These are phyloP conservation scores for Phytophthora lateralis DNA, from an alignment of 352 stramenopile species.

Conservation along the genomic window DNA sequence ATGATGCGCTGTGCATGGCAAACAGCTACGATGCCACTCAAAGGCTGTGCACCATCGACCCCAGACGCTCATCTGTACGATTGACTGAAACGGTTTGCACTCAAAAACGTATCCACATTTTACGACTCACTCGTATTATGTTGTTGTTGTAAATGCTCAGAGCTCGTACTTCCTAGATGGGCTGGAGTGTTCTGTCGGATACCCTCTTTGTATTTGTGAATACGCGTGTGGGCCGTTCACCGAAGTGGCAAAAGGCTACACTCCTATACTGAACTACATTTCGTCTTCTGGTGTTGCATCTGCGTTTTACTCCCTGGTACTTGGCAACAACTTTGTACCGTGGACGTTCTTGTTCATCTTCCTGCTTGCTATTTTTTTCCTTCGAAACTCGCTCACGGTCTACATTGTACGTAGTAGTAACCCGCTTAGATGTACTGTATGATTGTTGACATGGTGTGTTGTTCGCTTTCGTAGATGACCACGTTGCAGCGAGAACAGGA, in stretches of 20 bases:
- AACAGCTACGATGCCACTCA: constrained; percentile 38
- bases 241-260: constrained; percentile 45
- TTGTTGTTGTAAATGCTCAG: constrained; percentile 25
- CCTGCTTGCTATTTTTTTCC: constrained; percentile 49
- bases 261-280: constrained; percentile 39
- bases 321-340: constrained; percentile 43
- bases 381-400: constrained; percentile 63
- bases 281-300: constrained; percentile 37
- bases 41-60: constrained; percentile 42
- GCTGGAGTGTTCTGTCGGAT: constrained; percentile 47
- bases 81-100: not conserved
- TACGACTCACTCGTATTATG: constrained; percentile 1
- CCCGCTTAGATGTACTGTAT: not conserved
- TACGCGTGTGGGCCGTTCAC: constrained; percentile 70
- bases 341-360: constrained; percentile 46
- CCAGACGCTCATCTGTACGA: constrained; percentile 41
- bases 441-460: not conserved
- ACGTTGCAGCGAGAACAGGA: constrained; percentile 52
- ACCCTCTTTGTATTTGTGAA: constrained; percentile 66
- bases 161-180: constrained; percentile 51
- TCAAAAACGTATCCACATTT: not conserved
- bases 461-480: constrained; percentile 36
- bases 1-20: constrained; percentile 36
- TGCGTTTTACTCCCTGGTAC: constrained; percentile 37
- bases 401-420: constrained; percentile 39